These are phyloP conservation scores for Solanum acaule DNA, from an alignment of 257 asterid genomes.

Conservation along the genomic window DNA sequence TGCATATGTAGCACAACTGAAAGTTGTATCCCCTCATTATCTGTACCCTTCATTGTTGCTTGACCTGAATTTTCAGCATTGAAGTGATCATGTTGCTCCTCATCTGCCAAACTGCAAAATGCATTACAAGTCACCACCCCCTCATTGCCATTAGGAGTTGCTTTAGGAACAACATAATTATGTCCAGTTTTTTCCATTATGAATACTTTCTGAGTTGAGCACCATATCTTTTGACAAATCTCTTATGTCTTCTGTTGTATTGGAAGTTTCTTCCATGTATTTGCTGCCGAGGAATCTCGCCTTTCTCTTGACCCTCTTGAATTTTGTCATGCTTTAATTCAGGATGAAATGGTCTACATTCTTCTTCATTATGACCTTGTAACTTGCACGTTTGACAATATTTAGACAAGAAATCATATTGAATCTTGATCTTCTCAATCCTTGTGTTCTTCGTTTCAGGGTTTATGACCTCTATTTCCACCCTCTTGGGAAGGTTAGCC, in stretches of 20 bases:
- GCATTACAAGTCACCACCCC: background rate
- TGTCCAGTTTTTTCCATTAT: background rate
- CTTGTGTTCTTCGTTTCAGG: background rate
- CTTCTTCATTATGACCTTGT: background rate
- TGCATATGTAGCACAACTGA: too few species aligned
- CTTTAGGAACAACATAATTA: background rate
- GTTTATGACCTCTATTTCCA: background rate
- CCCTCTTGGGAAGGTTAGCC: background rate
- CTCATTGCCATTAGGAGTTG: background rate
- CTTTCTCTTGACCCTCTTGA: background rate
- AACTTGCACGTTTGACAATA: background rate
- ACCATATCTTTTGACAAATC: background rate
- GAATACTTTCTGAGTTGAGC: background rate
- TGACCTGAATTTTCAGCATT: background rate
- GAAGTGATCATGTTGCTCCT: background rate
- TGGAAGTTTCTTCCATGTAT: background rate
- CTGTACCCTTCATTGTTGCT: background rate
- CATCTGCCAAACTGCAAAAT: background rate
- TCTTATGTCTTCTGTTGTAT: background rate
- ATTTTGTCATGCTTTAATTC: background rate
- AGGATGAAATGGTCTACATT: background rate
- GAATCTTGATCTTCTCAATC: background rate
- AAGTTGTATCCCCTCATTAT: background rate
- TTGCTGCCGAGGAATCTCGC: background rate
- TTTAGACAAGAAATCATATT: background rate